Evolutionary conservation across 306 rosid species (phyloP), one percentile per base, ranked within the genome.

Genomic region (Sophora flavescens): DNA sequence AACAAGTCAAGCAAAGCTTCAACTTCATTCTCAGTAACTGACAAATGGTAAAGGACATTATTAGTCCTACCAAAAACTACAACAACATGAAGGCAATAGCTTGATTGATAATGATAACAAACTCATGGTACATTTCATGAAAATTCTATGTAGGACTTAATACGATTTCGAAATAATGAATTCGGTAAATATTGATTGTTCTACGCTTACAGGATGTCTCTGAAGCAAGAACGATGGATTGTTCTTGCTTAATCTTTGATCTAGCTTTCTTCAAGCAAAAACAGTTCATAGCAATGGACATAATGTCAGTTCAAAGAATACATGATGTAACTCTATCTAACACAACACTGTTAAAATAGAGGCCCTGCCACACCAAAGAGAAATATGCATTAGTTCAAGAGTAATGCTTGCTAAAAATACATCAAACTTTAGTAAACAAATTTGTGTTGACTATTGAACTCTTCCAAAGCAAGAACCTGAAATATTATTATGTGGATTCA

Each of bases 21-120:
- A 60, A 93, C 88, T 80, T 93, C 97, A 82, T 90, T 92, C 42
- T 87, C 83, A 30, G 91, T 85, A 84, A 93, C 97, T 89, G 89
- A 58, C 61, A 77, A 76, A 75, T 64, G 56, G 65, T 61, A 63
- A 58, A 63, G 44, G 39, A 26, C 53, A 59, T 15, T 44, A 22
- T 22, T 22, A 22, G 38, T 0, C 10, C 45, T 7, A 22, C 62
- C 22, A 60, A 15, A 61, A 45, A 47, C 50, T 61, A 30, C 48
- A 35, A 22, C 14, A 44, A 74, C 63, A 48, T 50, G 4, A 13
- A 45, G 13, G 50, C 41, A 22, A 38, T 36, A 57, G 45, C 56
- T 8, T 36, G 42, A 39, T 53, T 10, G 63, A 75, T 60, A 16
- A 51, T 63, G 68, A 53, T 56, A 41, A 14, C 6, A 13, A 32